A percentile compares a stretch with the other conserved stretches of the same genome.
Conservation (phyloP, 169 alveolate species). For the Fabrea salina region DNA sequence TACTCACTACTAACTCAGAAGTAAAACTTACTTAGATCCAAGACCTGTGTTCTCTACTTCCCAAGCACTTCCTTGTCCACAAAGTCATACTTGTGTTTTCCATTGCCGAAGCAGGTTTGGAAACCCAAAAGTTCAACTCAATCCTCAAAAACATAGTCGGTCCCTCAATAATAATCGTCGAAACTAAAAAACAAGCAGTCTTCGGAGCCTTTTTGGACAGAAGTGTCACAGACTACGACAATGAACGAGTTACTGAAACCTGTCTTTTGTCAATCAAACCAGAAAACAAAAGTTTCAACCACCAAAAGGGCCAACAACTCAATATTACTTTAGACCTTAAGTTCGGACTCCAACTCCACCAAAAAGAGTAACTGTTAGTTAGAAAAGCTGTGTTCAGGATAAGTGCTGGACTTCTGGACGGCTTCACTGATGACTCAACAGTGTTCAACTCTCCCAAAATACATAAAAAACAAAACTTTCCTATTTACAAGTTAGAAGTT, state of each 20-base stretch:
- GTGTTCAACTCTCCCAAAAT: no score
- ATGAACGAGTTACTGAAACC: background rate
- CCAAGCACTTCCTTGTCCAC: background rate
- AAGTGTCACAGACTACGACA: background rate
- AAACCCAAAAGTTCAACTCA: background rate
- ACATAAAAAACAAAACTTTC: no score
- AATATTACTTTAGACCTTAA: background rate
- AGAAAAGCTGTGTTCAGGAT: no score
- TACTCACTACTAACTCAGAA: background rate
- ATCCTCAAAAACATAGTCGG: background rate
- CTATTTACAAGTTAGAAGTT: no score
- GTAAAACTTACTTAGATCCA: no score
- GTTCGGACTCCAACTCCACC: no score
- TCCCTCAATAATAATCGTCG: background rate
- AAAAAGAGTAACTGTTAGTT: no score
- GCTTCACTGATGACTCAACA: no score
- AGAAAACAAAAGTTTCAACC: background rate
- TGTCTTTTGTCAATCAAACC: background rate
- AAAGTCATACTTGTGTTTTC: background rate
- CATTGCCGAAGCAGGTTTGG: background rate
- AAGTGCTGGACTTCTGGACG: no score
- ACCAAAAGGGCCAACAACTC: background rate
- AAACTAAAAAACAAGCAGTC: background rate
- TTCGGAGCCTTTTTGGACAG: background rate
- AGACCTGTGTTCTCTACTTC: background rate